These are phyloP conservation scores for Entophlyctis luteolus DNA, from an alignment of 192 early-diverging fungal species.

Conservation along the genomic window DNA sequence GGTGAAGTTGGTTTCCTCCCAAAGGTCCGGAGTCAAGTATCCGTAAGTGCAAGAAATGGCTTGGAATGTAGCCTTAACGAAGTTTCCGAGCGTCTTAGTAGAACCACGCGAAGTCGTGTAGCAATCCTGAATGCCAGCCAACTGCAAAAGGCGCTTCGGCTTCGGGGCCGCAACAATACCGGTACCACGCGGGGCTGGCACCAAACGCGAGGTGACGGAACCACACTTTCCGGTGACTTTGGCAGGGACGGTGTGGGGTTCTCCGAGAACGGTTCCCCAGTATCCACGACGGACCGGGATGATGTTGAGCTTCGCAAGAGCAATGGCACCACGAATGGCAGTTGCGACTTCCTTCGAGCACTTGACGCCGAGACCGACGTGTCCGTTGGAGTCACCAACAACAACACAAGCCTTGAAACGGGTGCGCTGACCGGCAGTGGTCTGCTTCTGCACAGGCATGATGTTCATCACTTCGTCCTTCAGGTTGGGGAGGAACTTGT, in stretches of 20 bases:
- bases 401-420: slow-evolving; percentile 99
- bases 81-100: slow-evolving; percentile 98
- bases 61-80: slow-evolving; percentile 97
- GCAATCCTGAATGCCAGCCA: slow-evolving; percentile 96
- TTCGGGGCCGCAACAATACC: slow-evolving; percentile 95
- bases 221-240: slow-evolving; percentile 95
- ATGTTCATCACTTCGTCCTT: slow-evolving; percentile 99
- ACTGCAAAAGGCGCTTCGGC: slow-evolving; percentile 94
- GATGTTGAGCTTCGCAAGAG: slow-evolving; percentile 96
- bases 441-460: slow-evolving; percentile 99
- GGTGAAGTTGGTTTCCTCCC: slow-evolving; percentile 84
- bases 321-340: slow-evolving; percentile 97
- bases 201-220: slow-evolving; percentile 85
- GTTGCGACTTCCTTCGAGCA: slow-evolving; percentile 99
- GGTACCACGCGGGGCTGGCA: slow-evolving; percentile 99
- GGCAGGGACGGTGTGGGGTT: slow-evolving; percentile 95
- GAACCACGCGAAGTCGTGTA: slow-evolving; percentile 95
- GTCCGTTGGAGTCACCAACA: slow-evolving; percentile 94
- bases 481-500: slow-evolving; percentile 89
- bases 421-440: slow-evolving; percentile 98
- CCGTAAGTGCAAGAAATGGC: slow-evolving; percentile 96
- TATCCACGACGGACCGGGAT: slow-evolving; percentile 98
- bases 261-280: slow-evolving; percentile 95
- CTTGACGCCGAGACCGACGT: slow-evolving; percentile 99
- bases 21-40: slow-evolving; percentile 95